A percentile compares a stretch with the other conserved stretches of the same genome.
These are phyloP conservation scores for Agaricus blazei DNA, from an alignment of 768 basidiomycete species.

Conservation along the genomic window DNA sequence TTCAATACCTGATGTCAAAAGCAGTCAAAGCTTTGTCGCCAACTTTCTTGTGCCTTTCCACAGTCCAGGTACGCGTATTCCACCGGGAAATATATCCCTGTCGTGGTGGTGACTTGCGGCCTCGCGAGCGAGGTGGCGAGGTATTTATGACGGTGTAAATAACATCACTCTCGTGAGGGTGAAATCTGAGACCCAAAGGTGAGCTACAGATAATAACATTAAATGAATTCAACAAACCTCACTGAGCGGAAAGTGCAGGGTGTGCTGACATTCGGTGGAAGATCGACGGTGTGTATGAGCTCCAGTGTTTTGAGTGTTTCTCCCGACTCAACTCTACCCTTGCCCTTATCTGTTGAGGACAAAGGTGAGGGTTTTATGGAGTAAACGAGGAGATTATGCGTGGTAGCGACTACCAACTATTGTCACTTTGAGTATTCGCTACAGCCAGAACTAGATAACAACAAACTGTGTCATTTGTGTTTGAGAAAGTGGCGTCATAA, in stretches of 20 bases:
- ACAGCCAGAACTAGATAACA: not conserved
- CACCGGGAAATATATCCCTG: constrained; percentile 68
- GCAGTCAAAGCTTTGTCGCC: constrained; percentile 80
- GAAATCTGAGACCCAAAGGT: constrained; percentile 36
- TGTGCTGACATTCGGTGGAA: constrained; percentile 45
- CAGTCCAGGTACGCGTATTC: constrained; percentile 66
- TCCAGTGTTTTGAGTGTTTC: constrained; percentile 25
- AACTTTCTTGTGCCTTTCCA: constrained; percentile 64
- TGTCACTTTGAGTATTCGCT: not conserved
- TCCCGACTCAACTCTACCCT: constrained; percentile 15
- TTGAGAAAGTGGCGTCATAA: constrained; percentile 79
- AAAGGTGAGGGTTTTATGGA: constrained; percentile 23
- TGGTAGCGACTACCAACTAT: constrained; percentile 66
- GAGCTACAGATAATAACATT: not conserved
- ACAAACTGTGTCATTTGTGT: constrained; percentile 44
- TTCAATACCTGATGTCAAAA: constrained; percentile 79
- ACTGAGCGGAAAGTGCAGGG: constrained; percentile 60
- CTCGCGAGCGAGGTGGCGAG: constrained; percentile 49
- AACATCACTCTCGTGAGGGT: constrained; percentile 43
- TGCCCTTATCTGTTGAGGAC: constrained; percentile 33
- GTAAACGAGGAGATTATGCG: constrained; percentile 59
- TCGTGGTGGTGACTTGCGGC: constrained; percentile 47
- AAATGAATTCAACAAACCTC: constrained; percentile 30
- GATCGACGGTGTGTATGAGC: constrained; percentile 45
- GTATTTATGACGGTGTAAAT: constrained; percentile 75